Evolutionary conservation across 495 filamentous ascomycete genomes (phyloP).

Genomic region (Talaromyces thailandensis): DNA sequence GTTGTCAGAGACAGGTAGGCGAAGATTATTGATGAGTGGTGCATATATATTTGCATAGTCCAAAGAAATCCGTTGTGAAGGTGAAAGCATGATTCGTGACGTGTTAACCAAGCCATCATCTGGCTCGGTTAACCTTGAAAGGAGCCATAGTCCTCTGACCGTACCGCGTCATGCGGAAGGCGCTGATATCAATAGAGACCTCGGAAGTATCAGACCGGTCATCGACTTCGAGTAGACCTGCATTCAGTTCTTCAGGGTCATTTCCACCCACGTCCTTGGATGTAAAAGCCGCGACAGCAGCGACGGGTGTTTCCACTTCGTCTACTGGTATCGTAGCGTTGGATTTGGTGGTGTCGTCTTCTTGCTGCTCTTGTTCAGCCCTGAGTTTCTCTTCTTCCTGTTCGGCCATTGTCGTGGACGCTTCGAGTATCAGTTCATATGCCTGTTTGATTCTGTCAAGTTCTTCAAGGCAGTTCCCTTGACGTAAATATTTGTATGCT

Average conservation of each 20-base stretch:
- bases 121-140: not conserved
- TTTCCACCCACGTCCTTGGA: not conserved
- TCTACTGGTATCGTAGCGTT: not conserved
- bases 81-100: not conserved
- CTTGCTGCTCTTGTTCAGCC: not conserved
- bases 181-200: slow-evolving; percentile 4
- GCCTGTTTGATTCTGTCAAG: not conserved
- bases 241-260: not conserved
- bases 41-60: not conserved
- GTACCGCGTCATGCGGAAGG: slow-evolving; percentile 5
- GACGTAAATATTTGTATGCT: not conserved
- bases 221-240: slow-evolving; percentile 1
- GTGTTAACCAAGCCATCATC: not conserved
- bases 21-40: not conserved
- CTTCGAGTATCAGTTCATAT: slow-evolving; percentile 4
- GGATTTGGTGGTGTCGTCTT: not conserved
- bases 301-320: not conserved
- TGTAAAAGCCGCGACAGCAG: not conserved
- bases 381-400: not conserved
- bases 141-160: slow-evolving; percentile 3
- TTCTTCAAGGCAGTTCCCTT: slow-evolving; percentile 6
- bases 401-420: slow-evolving; percentile 3
- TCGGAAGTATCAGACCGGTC: slow-evolving; percentile 5
- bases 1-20: not conserved
- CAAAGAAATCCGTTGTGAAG: not conserved